Evolutionary conservation across 2,329 filamentous ascomycete species (phyloP), one percentile per base, ranked within the genome.

Genomic region (Penicillium freii): DNA sequence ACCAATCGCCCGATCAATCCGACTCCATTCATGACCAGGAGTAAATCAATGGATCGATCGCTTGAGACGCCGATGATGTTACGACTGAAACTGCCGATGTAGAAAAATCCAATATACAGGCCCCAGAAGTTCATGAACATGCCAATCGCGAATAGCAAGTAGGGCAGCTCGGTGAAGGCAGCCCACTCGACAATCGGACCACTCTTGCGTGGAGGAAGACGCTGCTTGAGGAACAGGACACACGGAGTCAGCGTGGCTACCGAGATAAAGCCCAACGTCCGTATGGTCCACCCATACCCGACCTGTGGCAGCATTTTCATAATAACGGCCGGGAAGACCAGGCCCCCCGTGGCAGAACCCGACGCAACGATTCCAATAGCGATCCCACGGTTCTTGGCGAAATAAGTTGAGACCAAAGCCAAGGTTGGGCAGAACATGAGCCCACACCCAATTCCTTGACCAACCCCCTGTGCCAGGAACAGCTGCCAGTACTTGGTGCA

Each of bases 221-320:
- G 75, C 21, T 81, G 78, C 57, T 75, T 77, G n/a, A 81, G 73
- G 34, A 82, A 75, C 10, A 80, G 56, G 19, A 80, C 63, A 29
- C 73, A 73, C 3, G 73, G 70, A 1, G 77, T 69, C 4, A 77
- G 64, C 0, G 78, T 75, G 0, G 73, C 78, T 2, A 87, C 62
- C 27, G 84, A 83, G 33, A 89, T 78, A 51, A 89, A 81, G 0
- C 82, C 86, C 60, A 87, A 78, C 0, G 82, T 79, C 0, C 86
- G 77, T n/a, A 87, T 79, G 0, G 87, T 86, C 85, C 86, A 88
- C 0, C 78, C 77, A 65, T 87, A 89, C 0, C 87, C 87, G 4
- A 88, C 73, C 19, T 75, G 77, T 0, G 85, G 83, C 1, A 87
- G 72, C 11, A 88, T 71, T 53, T 84, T 80, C 64, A 80, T 76